Conservation (phyloP, 345 rosid genomes). For the Gynandropsis gynandra region DNA sequence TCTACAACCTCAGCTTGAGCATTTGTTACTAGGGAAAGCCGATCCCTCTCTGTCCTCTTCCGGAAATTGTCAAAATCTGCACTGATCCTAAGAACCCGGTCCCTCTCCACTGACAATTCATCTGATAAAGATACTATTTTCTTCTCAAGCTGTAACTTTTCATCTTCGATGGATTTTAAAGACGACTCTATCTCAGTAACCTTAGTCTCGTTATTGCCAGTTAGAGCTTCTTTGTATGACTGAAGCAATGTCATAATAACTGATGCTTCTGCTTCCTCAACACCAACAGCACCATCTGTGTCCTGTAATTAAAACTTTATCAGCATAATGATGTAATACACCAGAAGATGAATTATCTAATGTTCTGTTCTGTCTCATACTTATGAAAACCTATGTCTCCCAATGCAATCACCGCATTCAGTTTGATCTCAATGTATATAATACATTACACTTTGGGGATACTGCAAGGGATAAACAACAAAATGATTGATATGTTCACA, state of each 20-base stretch:
- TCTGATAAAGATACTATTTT: slow-evolving; percentile 52
- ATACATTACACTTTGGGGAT: too few species aligned
- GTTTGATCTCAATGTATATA: too few species aligned
- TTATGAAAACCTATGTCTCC: too few species aligned
- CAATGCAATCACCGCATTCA: too few species aligned
- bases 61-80: slow-evolving; percentile 97
- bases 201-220: slow-evolving; percentile 45
- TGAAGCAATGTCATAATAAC: slow-evolving; percentile 36
- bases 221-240: slow-evolving; percentile 65
- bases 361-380: too few species aligned
- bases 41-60: slow-evolving; percentile 86
- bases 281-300: slow-evolving; percentile 43
- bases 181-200: slow-evolving; percentile 62
- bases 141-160: slow-evolving; percentile 44
- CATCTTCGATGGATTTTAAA: slow-evolving; percentile 62
- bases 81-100: slow-evolving; percentile 71
- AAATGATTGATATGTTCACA: too few species aligned
- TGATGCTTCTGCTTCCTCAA: slow-evolving; percentile 47
- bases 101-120: slow-evolving; percentile 63
- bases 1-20: slow-evolving; percentile 93
- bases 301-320: slow-evolving; percentile 47
- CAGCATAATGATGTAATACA: too few species aligned
- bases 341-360: too few species aligned
- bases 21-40: slow-evolving; percentile 70
- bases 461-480: too few species aligned